A percentile compares a stretch with the other conserved stretches of the same genome.
These are phyloP conservation scores for Cercophora sp. DNA, from an alignment of 495 filamentous ascomycete species.

Conservation along the genomic window DNA sequence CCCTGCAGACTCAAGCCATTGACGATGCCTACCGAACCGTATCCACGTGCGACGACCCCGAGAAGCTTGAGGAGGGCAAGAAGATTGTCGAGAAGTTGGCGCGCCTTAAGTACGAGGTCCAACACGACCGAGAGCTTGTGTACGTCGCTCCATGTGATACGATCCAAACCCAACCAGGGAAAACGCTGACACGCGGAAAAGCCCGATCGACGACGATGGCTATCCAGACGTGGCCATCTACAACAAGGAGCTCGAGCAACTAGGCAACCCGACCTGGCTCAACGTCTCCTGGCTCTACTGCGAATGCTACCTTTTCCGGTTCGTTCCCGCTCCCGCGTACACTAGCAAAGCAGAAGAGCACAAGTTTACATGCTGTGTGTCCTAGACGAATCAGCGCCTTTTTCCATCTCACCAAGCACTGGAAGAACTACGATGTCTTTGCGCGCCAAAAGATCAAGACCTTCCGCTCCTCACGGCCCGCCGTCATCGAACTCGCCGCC, in stretches of 20 bases:
- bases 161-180: too few species aligned
- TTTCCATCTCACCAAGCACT: conserved; percentile 74
- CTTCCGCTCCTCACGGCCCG: conserved; percentile 87
- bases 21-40: conserved; percentile 86
- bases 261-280: conserved; percentile 77
- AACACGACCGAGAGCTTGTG: conserved; percentile 82
- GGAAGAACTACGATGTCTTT: conserved; percentile 93
- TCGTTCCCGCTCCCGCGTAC: conserved; percentile 6
- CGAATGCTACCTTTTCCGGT: conserved; percentile 94
- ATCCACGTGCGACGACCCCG: conserved; percentile 53
- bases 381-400: conserved; percentile 68
- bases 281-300: conserved; percentile 80
- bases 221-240: conserved; percentile 72
- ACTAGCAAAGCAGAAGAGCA: too few species aligned
- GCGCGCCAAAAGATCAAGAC: conserved; percentile 86
- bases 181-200: conserved; percentile 31
- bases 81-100: conserved; percentile 74
- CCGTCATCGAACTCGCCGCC: conserved; percentile 88
- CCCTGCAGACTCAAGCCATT: conserved; percentile 89
- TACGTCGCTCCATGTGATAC: too few species aligned
- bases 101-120: conserved; percentile 89
- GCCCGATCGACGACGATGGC: conserved; percentile 79
- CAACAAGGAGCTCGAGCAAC: conserved; percentile 75
- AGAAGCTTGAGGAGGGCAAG: conserved; percentile 77
- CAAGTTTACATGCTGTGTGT: too few species aligned